Conservation (phyloP, 2,329 filamentous ascomycete species). For the Colletotrichum sp. region DNA sequence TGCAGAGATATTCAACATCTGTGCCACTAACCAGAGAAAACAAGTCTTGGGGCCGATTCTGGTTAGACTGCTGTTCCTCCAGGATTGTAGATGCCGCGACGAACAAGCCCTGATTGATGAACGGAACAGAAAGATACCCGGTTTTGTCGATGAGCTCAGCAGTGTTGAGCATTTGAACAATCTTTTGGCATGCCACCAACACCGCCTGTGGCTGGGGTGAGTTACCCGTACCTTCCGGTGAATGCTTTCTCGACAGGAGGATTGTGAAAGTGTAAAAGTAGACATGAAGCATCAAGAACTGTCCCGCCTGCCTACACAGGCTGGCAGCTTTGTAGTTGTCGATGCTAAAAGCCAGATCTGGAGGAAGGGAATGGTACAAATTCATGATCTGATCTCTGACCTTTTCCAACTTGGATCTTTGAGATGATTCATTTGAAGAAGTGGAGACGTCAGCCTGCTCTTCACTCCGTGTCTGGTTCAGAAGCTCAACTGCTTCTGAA, state of each 20-base stretch:
- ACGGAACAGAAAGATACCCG: neutral
- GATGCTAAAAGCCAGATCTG: neutral
- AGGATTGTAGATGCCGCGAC: neutral
- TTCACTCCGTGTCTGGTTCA: neutral
- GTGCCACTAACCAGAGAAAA: neutral
- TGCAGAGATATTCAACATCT: neutral
- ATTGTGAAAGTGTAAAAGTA: neutral
- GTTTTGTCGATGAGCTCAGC: neutral
- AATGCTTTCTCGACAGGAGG: neutral
- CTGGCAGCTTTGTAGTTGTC: neutral
- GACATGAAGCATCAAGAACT: neutral
- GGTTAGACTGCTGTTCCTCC: neutral
- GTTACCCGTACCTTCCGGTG: no score
- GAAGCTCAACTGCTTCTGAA: neutral
- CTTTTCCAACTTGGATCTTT: neutral
- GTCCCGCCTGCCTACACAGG: neutral
- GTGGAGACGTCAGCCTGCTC: fast-evolving
- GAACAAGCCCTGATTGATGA: neutral
- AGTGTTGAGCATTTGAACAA: neutral
- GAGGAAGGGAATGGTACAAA: neutral
- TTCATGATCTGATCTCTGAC: neutral
- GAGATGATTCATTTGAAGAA: neutral
- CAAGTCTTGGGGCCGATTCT: neutral
- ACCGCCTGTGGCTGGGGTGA: neutral
- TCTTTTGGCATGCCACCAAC: neutral